Conservation (phyloP, 345 rosid species). For the Sonneratia alba region DNA sequence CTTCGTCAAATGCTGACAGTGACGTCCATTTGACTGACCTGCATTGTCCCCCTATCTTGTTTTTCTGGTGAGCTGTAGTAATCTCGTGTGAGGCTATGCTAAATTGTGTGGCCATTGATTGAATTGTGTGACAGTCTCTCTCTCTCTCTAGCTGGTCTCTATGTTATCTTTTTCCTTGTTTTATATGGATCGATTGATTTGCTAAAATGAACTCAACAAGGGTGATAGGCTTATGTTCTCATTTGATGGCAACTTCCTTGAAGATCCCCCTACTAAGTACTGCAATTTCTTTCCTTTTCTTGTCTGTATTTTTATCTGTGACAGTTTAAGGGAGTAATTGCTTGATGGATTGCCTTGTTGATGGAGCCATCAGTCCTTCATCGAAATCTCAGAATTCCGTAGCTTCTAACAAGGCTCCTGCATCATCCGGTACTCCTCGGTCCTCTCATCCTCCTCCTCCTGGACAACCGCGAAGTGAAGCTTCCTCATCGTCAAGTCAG, state of each 20-base stretch:
- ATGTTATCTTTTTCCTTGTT: background rate
- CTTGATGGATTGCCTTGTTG: conserved; percentile 49
- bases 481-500: conserved; percentile 15
- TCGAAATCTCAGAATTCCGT: conserved; percentile 31
- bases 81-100: background rate
- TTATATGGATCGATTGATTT: background rate
- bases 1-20: conserved; percentile 1
- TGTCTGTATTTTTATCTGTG: conserved; percentile 7
- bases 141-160: background rate
- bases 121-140: background rate
- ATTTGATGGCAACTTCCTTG: background rate
- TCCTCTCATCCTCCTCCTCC: conserved; percentile 35
- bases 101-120: background rate
- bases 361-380: conserved; percentile 29
- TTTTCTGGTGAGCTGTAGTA: conserved; percentile 12
- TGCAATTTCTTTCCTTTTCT: background rate
- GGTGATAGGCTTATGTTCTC: background rate
- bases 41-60: conserved; percentile 13
- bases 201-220: background rate
- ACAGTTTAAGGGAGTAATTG: conserved; percentile 25
- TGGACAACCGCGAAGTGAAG: conserved; percentile 29
- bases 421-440: conserved; percentile 16
- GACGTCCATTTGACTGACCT: conserved; percentile 17
- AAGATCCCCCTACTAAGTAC: background rate
- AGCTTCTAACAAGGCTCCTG: conserved; percentile 21